Evolutionary conservation across 202 grass and related monocot genomes (phyloP), one percentile per base, ranked within the genome.

Genomic region (Digitaria exilis): DNA sequence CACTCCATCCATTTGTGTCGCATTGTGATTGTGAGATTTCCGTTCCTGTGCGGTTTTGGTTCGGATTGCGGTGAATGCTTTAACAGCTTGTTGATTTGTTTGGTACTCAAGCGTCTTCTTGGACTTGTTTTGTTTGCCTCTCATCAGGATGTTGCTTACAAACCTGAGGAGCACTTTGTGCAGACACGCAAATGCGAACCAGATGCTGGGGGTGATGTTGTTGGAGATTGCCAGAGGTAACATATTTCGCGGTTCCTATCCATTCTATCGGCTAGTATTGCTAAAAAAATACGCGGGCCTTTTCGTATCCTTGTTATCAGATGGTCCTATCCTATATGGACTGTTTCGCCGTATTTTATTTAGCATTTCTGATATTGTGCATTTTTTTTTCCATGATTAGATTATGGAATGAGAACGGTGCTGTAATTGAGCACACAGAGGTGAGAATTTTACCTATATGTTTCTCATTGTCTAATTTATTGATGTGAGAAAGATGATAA

Each of bases 71-170:
- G 37, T 39, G 37, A 39, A 39, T 39, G 32, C 4, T 34, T 34
- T 34, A 2, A 34, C 2, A 34, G 32, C 4, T 34, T 34, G 32
- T 34, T 34, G 4, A 2, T 34, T 34, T 34, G 4, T 34, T 34
- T 34, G 3, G 32, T 34, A 56, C 43, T 35, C 11, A 2, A 71
- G 32, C 32, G 29, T 2, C 45, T 41, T 83, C 14, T 2, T 34
- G 32, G 28, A 17, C 2, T 50, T 19, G 4, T 55, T 60, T 62
- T 84, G 31, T 73, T 82, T 4, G 9, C 74, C 59, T 76, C 51
- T 85, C 71, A 95, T 85, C 71, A 95, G 89, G 92, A 95, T 85
- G 96, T 93, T 89, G 75, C 90, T 71, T 98, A 92, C 69, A 98
- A 87, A 83, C 96, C 89, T 31, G 92, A 84, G 58, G 92, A 98